Percentiles rank a stretch among this genome's conserved stretches.
These are phyloP conservation scores for Botrytis porri DNA, from an alignment of 2,329 filamentous ascomycete genomes.

Conservation along the genomic window DNA sequence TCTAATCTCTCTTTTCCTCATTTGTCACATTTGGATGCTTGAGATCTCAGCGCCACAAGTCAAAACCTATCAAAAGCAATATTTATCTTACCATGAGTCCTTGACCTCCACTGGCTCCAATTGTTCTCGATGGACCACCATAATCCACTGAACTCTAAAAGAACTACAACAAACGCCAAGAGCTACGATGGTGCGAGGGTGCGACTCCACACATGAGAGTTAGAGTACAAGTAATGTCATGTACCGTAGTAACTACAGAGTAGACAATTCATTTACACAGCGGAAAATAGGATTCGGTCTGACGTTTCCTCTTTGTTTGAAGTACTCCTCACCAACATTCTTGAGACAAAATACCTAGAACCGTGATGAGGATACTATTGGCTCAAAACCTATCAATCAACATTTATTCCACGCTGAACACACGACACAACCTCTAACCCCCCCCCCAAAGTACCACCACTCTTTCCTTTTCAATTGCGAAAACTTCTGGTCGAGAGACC, in stretches of 20 bases:
- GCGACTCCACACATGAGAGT: not conserved
- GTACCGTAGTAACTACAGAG: not conserved
- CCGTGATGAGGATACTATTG: slow-evolving; percentile 14
- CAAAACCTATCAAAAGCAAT: slow-evolving; percentile 3
- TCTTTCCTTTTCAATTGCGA: not conserved
- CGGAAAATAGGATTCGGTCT: not conserved
- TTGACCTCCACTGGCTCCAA: not conserved
- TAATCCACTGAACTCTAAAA: not conserved
- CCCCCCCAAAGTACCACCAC: slow-evolving; percentile 6
- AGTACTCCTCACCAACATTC: not conserved
- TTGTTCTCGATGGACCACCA: not conserved
- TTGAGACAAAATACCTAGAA: not conserved
- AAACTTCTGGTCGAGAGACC: slow-evolving; percentile 17
- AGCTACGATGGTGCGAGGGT: not conserved
- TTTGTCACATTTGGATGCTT: not conserved
- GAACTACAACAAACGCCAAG: not conserved
- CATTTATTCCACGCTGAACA: slow-evolving; percentile 11
- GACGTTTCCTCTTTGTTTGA: not conserved
- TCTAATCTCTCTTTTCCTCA: not conserved
- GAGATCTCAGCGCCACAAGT: not conserved
- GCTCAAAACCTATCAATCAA: not conserved
- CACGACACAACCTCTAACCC: not conserved
- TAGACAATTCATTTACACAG: not conserved
- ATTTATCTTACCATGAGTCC: not conserved
- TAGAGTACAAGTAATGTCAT: not conserved